A percentile compares a stretch with the other conserved stretches of the same genome.
Conservation (phyloP, 257 asterid genomes). For the Coffea eugenioides region DNA sequence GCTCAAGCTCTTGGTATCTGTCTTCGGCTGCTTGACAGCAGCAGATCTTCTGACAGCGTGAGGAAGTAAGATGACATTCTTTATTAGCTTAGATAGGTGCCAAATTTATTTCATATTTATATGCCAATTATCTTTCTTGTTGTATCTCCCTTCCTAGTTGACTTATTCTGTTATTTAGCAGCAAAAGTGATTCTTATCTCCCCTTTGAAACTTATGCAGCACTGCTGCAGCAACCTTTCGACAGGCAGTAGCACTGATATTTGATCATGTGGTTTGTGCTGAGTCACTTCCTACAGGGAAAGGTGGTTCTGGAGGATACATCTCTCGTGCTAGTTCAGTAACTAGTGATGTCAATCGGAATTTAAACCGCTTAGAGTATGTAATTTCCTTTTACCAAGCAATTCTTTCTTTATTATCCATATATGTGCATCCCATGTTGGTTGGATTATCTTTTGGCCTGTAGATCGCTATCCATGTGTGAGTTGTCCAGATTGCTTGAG, state of each 20-base stretch:
- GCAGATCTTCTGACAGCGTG: slow-evolving; percentile 95
- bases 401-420: neutral
- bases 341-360: slow-evolving; percentile 91
- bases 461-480: neutral
- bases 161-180: slow-evolving; percentile 11
- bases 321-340: slow-evolving; percentile 80
- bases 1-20: slow-evolving; percentile 92
- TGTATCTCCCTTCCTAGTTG: slow-evolving; percentile 9
- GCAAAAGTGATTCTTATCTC: neutral
- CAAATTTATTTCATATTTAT: neutral
- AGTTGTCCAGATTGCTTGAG: neutral
- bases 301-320: slow-evolving; percentile 80
- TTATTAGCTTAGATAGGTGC: slow-evolving; percentile 3
- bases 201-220: slow-evolving; percentile 47
- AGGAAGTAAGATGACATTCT: slow-evolving; percentile 67
- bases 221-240: slow-evolving; percentile 99
- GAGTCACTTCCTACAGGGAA: slow-evolving; percentile 90
- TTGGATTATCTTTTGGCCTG: neutral
- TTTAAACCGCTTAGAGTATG: slow-evolving; percentile 85
- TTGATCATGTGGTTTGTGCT: slow-evolving; percentile 74
- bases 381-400: slow-evolving; percentile 9
- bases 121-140: slow-evolving; percentile 6
- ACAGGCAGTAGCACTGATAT: slow-evolving; percentile 96
- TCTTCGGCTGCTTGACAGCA: slow-evolving; percentile 89
- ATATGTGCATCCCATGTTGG: neutral